A percentile compares a stretch with the other conserved stretches of the same genome.
phyloP scores from a whole-genome alignment of 352 stramenopile species.

The Globisporangium apiculatum region DNA sequence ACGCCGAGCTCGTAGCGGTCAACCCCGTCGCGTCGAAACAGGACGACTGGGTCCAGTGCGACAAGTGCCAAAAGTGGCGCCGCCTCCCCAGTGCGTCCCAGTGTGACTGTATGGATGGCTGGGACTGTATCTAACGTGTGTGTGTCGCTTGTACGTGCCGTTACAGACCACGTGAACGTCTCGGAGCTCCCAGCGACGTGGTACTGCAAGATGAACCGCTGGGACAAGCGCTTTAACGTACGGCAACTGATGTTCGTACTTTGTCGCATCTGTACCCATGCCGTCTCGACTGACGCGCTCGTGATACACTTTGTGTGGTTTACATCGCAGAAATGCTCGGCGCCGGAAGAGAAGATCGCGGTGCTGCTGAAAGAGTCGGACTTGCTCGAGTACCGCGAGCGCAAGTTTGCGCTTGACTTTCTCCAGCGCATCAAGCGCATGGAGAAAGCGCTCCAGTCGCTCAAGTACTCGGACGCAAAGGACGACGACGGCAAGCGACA shows the following conservation, averaged over 20 bases:
- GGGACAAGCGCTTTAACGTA: constrained; percentile 76
- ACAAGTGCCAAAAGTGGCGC: constrained; percentile 83
- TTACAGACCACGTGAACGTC: constrained; percentile 67
- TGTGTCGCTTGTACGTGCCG: not conserved
- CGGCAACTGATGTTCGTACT: constrained; percentile 4
- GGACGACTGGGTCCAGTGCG: constrained; percentile 82
- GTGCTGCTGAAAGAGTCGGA: constrained; percentile 64
- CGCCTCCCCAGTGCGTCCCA: constrained; percentile 57
- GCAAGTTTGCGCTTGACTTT: constrained; percentile 61
- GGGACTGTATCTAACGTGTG: not conserved
- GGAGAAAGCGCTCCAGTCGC: constrained; percentile 57
- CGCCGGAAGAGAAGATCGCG: constrained; percentile 56
- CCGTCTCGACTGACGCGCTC: too few relatives aligned
- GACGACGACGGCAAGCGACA: constrained; percentile 66
- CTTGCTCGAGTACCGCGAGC: constrained; percentile 51
- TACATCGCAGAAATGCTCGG: constrained; percentile 59
- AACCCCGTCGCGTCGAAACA: constrained; percentile 60
- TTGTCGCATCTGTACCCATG: too few relatives aligned
- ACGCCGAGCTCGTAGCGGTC: constrained; percentile 29
- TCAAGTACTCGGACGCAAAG: constrained; percentile 53
- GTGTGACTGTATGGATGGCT: not conserved
- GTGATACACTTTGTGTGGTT: not conserved
- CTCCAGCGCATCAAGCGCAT: constrained; percentile 66
- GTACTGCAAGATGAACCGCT: constrained; percentile 87
- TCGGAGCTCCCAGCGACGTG: constrained; percentile 61